Percentiles rank a stretch among this genome's conserved stretches.
Conservation (phyloP, 768 basidiomycete species). For the Pleurotus ostreatus region DNA sequence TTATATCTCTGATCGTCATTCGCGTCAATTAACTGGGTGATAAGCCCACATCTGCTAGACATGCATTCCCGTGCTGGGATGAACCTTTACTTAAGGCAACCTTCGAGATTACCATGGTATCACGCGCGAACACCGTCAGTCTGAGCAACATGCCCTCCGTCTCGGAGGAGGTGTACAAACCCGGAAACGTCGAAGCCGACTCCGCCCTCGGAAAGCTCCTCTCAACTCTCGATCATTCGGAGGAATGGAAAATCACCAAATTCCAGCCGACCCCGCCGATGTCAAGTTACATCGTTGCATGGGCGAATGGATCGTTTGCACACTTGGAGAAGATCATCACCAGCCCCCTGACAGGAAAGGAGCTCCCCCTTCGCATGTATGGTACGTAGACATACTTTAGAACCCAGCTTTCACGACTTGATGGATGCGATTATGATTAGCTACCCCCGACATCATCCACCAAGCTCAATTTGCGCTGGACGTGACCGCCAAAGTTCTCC, state of each 20-base stretch:
- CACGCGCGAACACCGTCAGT: conserved; percentile 69
- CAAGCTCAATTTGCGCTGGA: conserved; percentile 87
- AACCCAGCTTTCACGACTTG: neutral
- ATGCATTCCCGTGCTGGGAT: conserved; percentile 89
- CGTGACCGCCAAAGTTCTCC: conserved; percentile 76
- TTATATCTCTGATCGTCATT: neutral
- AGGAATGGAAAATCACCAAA: conserved; percentile 75
- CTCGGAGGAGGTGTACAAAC: conserved; percentile 49
- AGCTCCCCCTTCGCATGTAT: conserved; percentile 82
- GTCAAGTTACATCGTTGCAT: conserved; percentile 89
- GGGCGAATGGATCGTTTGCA: conserved; percentile 77
- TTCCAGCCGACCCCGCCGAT: conserved; percentile 82
- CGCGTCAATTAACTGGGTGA: neutral
- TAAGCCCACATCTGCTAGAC: conserved; percentile 81
- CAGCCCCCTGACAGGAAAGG: conserved; percentile 77
- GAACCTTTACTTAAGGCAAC: conserved; percentile 90
- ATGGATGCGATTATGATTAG: conserved; percentile 29
- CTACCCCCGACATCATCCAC: conserved; percentile 76
- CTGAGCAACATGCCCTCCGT: conserved; percentile 84
- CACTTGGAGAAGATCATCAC: conserved; percentile 71
- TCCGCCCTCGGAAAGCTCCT: conserved; percentile 37
- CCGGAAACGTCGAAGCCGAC: conserved; percentile 21
- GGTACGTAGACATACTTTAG: conserved; percentile 33
- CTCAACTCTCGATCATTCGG: conserved; percentile 30
- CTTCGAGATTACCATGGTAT: conserved; percentile 72